Evolutionary conservation across 768 basidiomycete species (phyloP).

Genomic region (Tubosaeta sp.): DNA sequence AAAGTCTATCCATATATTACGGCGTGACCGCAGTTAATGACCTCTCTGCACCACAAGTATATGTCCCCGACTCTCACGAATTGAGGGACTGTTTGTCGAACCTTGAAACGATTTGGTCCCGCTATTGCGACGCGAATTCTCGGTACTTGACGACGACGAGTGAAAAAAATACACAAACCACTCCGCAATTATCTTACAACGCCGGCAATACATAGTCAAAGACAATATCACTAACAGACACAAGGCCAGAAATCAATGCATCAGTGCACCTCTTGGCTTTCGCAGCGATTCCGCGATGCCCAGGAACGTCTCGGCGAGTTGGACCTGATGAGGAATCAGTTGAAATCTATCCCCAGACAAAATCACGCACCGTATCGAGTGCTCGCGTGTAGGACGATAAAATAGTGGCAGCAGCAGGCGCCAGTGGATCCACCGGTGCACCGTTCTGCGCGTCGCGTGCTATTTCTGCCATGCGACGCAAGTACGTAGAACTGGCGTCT

Average conservation of each 20-base stretch:
- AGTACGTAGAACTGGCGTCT: conserved; percentile 13
- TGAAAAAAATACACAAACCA: background rate
- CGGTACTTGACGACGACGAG: too few relatives aligned
- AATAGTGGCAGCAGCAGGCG: conserved; percentile 30
- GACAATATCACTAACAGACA: background rate
- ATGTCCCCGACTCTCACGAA: too few relatives aligned
- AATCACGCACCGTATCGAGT: conserved; percentile 41
- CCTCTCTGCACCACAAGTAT: too few relatives aligned
- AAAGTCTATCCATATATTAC: too few relatives aligned
- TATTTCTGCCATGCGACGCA: conserved; percentile 51
- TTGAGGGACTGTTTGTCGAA: too few relatives aligned
- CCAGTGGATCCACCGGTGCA: conserved; percentile 38
- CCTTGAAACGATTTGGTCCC: too few relatives aligned
- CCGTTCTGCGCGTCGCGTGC: conserved; percentile 44
- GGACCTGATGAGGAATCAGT: conserved; percentile 33
- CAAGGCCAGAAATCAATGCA: conserved; percentile 24
- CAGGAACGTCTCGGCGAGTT: conserved; percentile 54
- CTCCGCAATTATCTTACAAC: background rate
- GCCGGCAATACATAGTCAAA: background rate
- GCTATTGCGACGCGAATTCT: too few relatives aligned
- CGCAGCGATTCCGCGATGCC: conserved; percentile 54
- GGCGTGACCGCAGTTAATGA: too few relatives aligned
- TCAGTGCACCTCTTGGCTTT: conserved; percentile 50
- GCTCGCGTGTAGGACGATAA: conserved; percentile 48
- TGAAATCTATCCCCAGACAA: background rate